These are phyloP conservation scores for Volvariella volvacea DNA, from an alignment of 1,284 basidiomycete species.

Conservation along the genomic window DNA sequence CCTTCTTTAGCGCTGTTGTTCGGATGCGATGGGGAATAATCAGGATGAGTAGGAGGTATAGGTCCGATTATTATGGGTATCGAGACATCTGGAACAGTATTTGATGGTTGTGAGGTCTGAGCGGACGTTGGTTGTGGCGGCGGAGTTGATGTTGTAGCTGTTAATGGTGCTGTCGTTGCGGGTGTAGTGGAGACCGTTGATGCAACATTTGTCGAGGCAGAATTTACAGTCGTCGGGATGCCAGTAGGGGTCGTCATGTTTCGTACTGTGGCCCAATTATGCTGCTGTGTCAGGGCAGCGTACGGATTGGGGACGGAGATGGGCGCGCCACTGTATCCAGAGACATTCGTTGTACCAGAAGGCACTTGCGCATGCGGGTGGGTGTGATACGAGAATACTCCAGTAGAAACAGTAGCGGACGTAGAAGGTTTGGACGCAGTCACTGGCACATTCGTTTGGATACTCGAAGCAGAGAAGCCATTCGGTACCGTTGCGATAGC, in stretches of 20 bases:
- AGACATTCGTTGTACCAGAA: slow-evolving; percentile 14
- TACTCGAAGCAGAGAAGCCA: slow-evolving; percentile 5
- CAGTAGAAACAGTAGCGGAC: slow-evolving; percentile 14
- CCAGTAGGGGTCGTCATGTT: no score
- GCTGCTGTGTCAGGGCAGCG: slow-evolving; percentile 26
- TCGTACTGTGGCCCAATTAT: slow-evolving; percentile 2
- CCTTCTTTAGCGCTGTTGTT: slow-evolving; percentile 51
- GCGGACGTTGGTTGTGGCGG: background rate
- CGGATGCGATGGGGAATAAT: slow-evolving; percentile 37
- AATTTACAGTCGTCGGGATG: slow-evolving; percentile 9
- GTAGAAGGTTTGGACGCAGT: slow-evolving; percentile 8
- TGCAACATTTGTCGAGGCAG: no score
- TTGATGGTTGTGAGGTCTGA: slow-evolving; percentile 9
- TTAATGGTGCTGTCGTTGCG: slow-evolving; percentile 4
- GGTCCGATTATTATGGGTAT: slow-evolving; percentile 40
- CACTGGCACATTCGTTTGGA: slow-evolving; percentile 11
- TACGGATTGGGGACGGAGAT: slow-evolving; percentile 32
- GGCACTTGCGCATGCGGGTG: slow-evolving; percentile 3
- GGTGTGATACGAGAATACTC: slow-evolving; percentile 29
- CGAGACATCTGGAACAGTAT: slow-evolving; percentile 31
- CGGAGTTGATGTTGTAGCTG: slow-evolving; percentile 6
- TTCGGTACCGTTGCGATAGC: slow-evolving; percentile 12
- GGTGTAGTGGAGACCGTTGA: slow-evolving; percentile 11
- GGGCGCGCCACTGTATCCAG: slow-evolving; percentile 30
- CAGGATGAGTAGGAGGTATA: slow-evolving; percentile 37